Evolutionary conservation across 2,329 filamentous ascomycete genomes (phyloP).

Genomic region (Fusarium tuaranense): DNA sequence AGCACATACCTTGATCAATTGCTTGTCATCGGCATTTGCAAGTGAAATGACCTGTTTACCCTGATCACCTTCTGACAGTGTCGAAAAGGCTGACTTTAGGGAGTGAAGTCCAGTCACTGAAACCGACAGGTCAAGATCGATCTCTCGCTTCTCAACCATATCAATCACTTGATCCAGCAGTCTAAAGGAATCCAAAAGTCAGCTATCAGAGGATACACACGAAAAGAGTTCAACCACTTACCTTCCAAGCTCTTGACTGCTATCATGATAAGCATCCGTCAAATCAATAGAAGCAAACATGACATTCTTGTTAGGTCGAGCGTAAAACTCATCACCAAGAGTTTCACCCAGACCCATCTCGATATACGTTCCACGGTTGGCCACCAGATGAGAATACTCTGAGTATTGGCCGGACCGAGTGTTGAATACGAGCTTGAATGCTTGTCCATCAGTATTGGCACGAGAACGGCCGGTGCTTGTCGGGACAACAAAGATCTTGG

Average conservation of each 20-base stretch:
- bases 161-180: slow-evolving; percentile 22
- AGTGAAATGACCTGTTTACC: slow-evolving; percentile 34
- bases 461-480: slow-evolving; percentile 16
- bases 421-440: slow-evolving; percentile 34
- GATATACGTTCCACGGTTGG: slow-evolving; percentile 33
- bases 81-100: slow-evolving; percentile 18
- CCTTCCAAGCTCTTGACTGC: slow-evolving; percentile 29
- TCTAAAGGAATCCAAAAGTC: slow-evolving; percentile 6
- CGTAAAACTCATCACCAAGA: background rate
- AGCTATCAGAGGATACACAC: background rate
- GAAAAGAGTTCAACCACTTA: slow-evolving; percentile 6
- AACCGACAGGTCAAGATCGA: slow-evolving; percentile 9
- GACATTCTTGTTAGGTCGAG: slow-evolving; percentile 34
- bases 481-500: slow-evolving; percentile 21
- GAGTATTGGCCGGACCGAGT: slow-evolving; percentile 31
- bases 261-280: slow-evolving; percentile 32
- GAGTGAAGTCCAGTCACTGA: slow-evolving; percentile 24
- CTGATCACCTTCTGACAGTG: slow-evolving; percentile 4
- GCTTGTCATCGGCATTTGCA: background rate
- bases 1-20: slow-evolving; percentile 30
- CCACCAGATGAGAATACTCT: slow-evolving; percentile 30
- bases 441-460: slow-evolving; percentile 5
- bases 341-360: slow-evolving; percentile 26
- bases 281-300: slow-evolving; percentile 40
- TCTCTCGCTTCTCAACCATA: slow-evolving; percentile 22